A percentile compares a stretch with the other conserved stretches of the same genome.
phyloP scores from a whole-genome alignment of 1,284 basidiomycete genomes.

The Singerocomus inundabilis region DNA sequence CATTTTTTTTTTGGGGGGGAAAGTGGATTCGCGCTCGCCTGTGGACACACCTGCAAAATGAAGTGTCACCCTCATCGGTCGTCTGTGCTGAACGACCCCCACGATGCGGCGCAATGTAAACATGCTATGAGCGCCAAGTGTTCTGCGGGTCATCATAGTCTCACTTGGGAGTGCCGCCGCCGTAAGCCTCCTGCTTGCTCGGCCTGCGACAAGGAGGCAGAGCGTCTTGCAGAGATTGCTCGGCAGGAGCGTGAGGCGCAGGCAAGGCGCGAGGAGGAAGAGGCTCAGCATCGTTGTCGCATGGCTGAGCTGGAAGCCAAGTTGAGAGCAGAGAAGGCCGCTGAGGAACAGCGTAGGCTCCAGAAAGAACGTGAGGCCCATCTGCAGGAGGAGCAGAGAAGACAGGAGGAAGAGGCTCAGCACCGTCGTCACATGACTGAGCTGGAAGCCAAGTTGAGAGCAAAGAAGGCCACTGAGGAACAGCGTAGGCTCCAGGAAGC shows the following conservation, averaged over 20 bases:
- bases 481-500: neutral
- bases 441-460: neutral
- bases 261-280: conserved; percentile 6
- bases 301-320: neutral
- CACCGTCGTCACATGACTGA: neutral
- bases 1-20: no score
- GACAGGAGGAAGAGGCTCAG: neutral
- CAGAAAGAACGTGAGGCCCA: neutral
- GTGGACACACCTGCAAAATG: conserved; percentile 49
- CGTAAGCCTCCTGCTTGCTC: conserved; percentile 5
- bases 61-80: conserved; percentile 46
- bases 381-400: neutral
- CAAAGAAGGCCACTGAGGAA: neutral
- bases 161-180: conserved; percentile 17
- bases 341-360: neutral
- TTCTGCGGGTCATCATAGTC: neutral
- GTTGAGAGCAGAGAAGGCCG: neutral
- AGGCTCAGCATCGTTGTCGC: neutral
- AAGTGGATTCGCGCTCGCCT: conserved; percentile 24
- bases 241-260: neutral
- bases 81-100: conserved; percentile 14
- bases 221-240: neutral
- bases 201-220: conserved; percentile 4
- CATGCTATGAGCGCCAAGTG: conserved; percentile 15
- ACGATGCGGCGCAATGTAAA: conserved; percentile 35